Evolutionary conservation across 2,329 filamentous ascomycete genomes (phyloP), one percentile per base, ranked within the genome.

Genomic region (Diaporthe humulicola): DNA sequence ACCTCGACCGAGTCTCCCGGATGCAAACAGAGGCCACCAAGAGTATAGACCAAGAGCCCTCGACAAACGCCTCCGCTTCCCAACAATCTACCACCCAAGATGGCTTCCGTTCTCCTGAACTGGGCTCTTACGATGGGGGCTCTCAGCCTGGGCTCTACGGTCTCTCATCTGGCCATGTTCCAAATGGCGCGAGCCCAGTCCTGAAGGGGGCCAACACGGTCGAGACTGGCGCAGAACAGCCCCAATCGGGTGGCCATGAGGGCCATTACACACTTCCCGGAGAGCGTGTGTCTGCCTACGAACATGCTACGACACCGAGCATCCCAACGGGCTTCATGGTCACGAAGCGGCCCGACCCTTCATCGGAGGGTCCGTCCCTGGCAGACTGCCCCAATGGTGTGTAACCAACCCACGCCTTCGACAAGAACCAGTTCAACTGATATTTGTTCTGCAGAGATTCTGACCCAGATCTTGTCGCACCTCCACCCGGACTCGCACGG

Each of bases 391-490:
- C 96, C 9, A 98, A 98, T 87, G 96, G 96, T 98, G 86, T 79
- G 89, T 81, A 14, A 17, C 9, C 52, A 28, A 38, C 40, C 66
- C 70, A 30, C 40, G 48, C 70, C 70, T 19, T 70, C 42, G 25
- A 60, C 7, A 6, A 45, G 38, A 42, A 42, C 12, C 14, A 60
- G 1, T 17, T 61, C 77, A 69, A 76, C 78, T 80, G 74, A 82
- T 81, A 71, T 22, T 58, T 33, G 66, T 74, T 48, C 15, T 40
- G 9, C 83, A 98, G 97, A 99, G 88, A 93, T 98, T 74, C 84
- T 98, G 83, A 98, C 95, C 15, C 95, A 98, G 80, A 92, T 98
- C 42, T 86, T 98, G 74, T 98, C 97, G 52, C 94, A 98, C 85
- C 88, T 99, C 70, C 93, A 96, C 70, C 95, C 96, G 14, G 91